These are phyloP conservation scores for Tricholoma bakamatsutake DNA, from an alignment of 768 basidiomycete species.

Conservation along the genomic window DNA sequence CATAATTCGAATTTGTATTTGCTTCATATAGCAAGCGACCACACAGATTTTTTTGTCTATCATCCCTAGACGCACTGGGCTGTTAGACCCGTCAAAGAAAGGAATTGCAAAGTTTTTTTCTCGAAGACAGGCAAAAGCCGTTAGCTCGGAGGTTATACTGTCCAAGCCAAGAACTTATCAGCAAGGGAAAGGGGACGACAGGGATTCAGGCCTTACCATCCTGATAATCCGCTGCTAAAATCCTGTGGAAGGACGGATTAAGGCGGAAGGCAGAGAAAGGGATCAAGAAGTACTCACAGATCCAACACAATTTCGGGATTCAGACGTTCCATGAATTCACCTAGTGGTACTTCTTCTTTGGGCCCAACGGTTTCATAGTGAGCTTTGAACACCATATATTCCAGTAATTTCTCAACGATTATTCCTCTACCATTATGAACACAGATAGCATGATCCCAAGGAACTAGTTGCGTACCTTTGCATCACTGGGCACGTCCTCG, in stretches of 20 bases:
- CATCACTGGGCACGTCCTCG: conserved; percentile 61
- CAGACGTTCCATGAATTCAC: conserved; percentile 78
- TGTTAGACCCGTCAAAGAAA: neutral
- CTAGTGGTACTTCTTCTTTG: conserved; percentile 72
- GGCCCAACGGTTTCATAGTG: conserved; percentile 65
- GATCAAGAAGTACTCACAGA: conserved; percentile 49
- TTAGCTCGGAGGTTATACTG: neutral
- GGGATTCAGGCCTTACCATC: conserved; percentile 36
- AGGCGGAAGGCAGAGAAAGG: neutral
- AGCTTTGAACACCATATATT: conserved; percentile 84
- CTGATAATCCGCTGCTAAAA: conserved; percentile 61
- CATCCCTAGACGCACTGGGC: neutral
- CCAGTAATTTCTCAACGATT: conserved; percentile 82
- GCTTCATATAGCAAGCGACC: neutral
- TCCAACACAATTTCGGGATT: conserved; percentile 86
- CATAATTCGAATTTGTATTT: neutral
- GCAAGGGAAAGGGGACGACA: neutral
- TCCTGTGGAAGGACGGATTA: conserved; percentile 25
- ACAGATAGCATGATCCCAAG: neutral
- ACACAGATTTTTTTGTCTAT: too few species aligned
- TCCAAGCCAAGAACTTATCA: neutral
- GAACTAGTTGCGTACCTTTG: conserved; percentile 51
- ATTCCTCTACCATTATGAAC: conserved; percentile 37
- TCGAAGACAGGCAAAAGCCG: neutral
- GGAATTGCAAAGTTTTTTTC: too few species aligned